Percentiles rank a stretch among this genome's conserved stretches.
These are phyloP conservation scores for Aureobasidium mangrovei DNA, from an alignment of 2,329 filamentous ascomycete species.

Conservation along the genomic window DNA sequence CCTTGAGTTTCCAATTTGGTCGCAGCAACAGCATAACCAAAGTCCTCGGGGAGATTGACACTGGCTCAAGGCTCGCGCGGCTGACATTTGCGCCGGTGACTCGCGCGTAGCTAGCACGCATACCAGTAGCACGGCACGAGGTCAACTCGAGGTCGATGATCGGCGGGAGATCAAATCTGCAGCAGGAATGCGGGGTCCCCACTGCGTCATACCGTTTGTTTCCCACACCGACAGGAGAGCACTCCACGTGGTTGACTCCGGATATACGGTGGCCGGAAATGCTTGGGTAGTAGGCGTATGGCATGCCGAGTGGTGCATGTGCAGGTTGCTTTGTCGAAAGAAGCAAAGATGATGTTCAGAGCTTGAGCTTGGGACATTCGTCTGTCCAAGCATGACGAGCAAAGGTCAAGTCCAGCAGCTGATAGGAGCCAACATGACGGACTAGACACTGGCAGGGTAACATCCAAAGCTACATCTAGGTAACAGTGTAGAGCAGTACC, in stretches of 20 bases:
- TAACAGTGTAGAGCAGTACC: no score
- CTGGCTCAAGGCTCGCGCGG: constrained; percentile 1
- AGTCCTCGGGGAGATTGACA: neutral
- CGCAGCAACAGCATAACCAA: neutral
- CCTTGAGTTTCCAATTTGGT: no score
- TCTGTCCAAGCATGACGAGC: no score
- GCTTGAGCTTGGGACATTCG: no score
- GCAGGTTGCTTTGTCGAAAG: no score
- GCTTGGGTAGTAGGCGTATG: neutral
- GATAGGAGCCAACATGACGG: no score
- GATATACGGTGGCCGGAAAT: neutral
- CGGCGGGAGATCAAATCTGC: constrained; percentile 3
- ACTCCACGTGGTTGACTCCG: constrained; percentile 1
- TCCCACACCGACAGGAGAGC: neutral
- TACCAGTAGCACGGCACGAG: constrained; percentile 6
- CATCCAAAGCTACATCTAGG: no score
- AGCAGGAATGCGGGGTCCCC: constrained; percentile 7
- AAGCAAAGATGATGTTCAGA: no score
- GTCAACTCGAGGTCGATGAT: neutral
- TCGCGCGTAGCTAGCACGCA: constrained; percentile 5
- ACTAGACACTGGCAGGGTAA: no score
- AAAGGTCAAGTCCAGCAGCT: no score
- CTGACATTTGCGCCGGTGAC: neutral
- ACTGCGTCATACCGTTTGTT: constrained; percentile 1
- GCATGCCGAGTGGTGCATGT: no score